A percentile compares a stretch with the other conserved stretches of the same genome.
phyloP scores from a whole-genome alignment of 2,329 filamentous ascomycete genomes.

The Ascochyta lentis region DNA sequence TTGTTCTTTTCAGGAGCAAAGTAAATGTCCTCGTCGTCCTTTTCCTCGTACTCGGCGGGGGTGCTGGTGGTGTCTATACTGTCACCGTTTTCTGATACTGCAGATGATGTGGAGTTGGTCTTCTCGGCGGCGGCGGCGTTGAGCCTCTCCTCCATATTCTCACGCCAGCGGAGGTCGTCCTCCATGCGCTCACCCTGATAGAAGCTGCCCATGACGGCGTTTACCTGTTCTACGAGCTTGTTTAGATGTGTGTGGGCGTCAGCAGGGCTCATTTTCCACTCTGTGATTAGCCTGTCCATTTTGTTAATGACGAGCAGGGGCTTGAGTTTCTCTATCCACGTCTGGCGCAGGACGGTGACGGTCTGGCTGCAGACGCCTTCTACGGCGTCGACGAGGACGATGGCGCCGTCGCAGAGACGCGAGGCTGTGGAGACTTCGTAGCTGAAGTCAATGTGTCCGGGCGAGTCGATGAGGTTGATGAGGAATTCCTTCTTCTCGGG shows the following conservation, averaged over 20 bases:
- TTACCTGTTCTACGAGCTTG: constrained; percentile 92
- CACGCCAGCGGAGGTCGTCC: constrained; percentile 94
- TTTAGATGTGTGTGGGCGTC: constrained; percentile 91
- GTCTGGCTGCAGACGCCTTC: constrained; percentile 99
- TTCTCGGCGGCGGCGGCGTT: constrained; percentile 73
- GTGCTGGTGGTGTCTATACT: constrained; percentile 55
- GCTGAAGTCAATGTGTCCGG: constrained; percentile 98
- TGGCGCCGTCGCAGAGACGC: constrained; percentile 88
- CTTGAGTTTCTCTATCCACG: constrained; percentile 95
- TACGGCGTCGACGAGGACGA: constrained; percentile 94
- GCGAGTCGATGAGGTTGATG: constrained; percentile 97
- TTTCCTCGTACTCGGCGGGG: constrained; percentile 76
- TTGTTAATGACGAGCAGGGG: constrained; percentile 97
- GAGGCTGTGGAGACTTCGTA: constrained; percentile 97
- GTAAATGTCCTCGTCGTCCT: constrained; percentile 95
- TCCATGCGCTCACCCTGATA: constrained; percentile 99
- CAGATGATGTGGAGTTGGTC: constrained; percentile 58
- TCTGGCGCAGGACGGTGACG: constrained; percentile 92
- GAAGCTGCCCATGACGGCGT: constrained; percentile 95
- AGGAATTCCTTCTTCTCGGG: constrained; percentile 86
- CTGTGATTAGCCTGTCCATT: constrained; percentile 92
- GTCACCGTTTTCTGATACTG: constrained; percentile 62
- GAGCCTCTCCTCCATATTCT: constrained; percentile 86
- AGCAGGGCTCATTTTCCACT: constrained; percentile 88
- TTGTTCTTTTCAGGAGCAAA: constrained; percentile 99